Evolutionary conservation across 2,329 filamentous ascomycete species (phyloP), one percentile per base, ranked within the genome.

Genomic region (Rhynchosporium graminicola): DNA sequence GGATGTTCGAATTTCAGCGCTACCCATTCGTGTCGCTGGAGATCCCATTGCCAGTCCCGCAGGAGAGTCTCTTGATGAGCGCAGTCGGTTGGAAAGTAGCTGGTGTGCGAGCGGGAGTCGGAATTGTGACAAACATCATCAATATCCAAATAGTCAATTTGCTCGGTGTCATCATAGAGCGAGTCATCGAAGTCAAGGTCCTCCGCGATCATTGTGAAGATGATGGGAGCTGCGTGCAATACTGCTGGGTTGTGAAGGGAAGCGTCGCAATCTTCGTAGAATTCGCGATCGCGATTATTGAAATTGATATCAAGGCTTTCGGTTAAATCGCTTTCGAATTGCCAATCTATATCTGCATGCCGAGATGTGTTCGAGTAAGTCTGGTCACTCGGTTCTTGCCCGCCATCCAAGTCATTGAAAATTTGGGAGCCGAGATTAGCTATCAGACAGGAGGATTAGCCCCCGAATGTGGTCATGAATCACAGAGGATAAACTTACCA

Each of bases 391-490:
- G 40, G n/a, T 20, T 54, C 51, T 2, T 28, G 10, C n/a, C 5
- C 33, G 20, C 20, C 50, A n/a, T 38, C 9, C 5, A 28, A 38
- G n/a, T 4, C n/a, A 54, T 29, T 29, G 51, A 13, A 28, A 9
- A 6, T 33, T 29, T 33, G 36, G 4, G 38, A 20, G 10, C 38
- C 51, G 33, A 40, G 36, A 54, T 40, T 42, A 33, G 51, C 51
- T 54, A 40, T 28, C 8, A 54, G 36, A 36, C 50, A 54, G 33
- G 40, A 54, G 33, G 28, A n/a, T 54, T 42, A 54, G 51, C 29
- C 51, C 40, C 51, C 51, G 26, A 29, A 40, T 54, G 40, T 54
- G 51, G 28, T 54, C 51, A 28, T 54, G 51, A 54, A 54, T 54
- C 51, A 33, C 40, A 33, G 51, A 54, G 51, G 40, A 42, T 42